These are phyloP conservation scores for Globisporangium apiculatum DNA, from an alignment of 352 stramenopile species.

Conservation along the genomic window DNA sequence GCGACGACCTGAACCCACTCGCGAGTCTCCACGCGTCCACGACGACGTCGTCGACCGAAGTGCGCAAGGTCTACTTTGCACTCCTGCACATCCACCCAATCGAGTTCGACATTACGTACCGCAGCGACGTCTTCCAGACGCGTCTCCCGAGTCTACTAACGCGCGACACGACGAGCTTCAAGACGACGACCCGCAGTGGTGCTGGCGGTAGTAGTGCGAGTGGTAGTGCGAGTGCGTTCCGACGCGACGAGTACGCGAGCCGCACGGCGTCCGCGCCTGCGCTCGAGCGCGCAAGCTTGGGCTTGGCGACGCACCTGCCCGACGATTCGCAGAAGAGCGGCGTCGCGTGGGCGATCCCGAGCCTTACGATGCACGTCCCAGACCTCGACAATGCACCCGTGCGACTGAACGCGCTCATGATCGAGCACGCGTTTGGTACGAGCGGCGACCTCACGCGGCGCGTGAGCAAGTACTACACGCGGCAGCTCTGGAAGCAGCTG, in stretches of 20 bases:
- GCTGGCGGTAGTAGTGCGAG: neutral
- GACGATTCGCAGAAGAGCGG: slow-evolving; percentile 40
- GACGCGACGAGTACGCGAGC: slow-evolving; percentile 22
- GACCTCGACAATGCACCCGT: slow-evolving; percentile 87
- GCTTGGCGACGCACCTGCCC: neutral
- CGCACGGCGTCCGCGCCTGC: slow-evolving; percentile 29
- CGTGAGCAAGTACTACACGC: slow-evolving; percentile 88
- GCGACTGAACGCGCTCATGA: slow-evolving; percentile 82
- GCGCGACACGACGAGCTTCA: slow-evolving; percentile 48
- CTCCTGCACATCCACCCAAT: slow-evolving; percentile 84
- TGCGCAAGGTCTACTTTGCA: slow-evolving; percentile 85
- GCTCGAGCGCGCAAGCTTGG: slow-evolving; percentile 12
- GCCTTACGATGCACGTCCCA: slow-evolving; percentile 81
- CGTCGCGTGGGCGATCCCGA: slow-evolving; percentile 76
- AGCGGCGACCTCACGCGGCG: slow-evolving; percentile 71
- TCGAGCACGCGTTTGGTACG: slow-evolving; percentile 87
- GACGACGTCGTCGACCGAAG: slow-evolving; percentile 56
- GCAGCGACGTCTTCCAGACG: slow-evolving; percentile 80
- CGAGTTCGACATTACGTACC: slow-evolving; percentile 85
- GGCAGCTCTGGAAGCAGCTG: slow-evolving; percentile 85
- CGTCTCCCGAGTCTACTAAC: slow-evolving; percentile 41
- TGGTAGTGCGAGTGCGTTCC: neutral
- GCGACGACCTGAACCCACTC: slow-evolving; percentile 73
- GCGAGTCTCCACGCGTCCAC: slow-evolving; percentile 62
- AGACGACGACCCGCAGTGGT: slow-evolving; percentile 13